Evolutionary conservation across 225 moss, liverwort and hornwort species (phyloP).

Genomic region (Pseudisothecium myosuroides): DNA sequence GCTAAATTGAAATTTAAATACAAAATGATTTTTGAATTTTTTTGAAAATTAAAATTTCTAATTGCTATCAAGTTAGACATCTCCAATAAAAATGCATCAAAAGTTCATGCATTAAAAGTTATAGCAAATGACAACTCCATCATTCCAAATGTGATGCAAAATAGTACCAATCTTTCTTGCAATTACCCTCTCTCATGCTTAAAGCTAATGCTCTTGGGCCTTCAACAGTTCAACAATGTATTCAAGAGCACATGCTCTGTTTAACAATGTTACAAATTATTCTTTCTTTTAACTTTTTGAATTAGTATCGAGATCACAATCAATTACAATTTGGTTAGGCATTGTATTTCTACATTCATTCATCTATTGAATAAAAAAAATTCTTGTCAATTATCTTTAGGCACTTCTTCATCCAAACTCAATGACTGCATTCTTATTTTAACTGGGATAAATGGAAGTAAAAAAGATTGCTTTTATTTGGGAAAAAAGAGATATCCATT

Average conservation of each 20-base stretch:
- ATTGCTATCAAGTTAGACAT: too few species aligned
- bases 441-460: neutral
- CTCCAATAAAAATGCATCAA: too few species aligned
- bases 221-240: neutral
- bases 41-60: too few species aligned
- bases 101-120: too few species aligned
- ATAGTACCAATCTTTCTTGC: too few species aligned
- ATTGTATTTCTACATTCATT: neutral
- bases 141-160: too few species aligned
- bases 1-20: too few species aligned
- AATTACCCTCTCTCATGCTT: too few species aligned
- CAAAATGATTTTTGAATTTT: too few species aligned
- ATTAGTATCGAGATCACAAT: neutral
- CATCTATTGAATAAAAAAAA: neutral
- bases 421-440: rapidly evolving
- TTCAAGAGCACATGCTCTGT: neutral
- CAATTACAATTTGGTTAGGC: neutral
- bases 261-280: neutral
- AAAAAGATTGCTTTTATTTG: neutral
- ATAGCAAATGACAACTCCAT: too few species aligned
- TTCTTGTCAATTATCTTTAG: neutral
- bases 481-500: neutral
- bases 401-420: neutral
- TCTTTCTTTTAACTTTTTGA: neutral
- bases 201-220: neutral